Evolutionary conservation across 495 filamentous ascomycete species (phyloP).

Genomic region (Lasiosphaeria ovina): DNA sequence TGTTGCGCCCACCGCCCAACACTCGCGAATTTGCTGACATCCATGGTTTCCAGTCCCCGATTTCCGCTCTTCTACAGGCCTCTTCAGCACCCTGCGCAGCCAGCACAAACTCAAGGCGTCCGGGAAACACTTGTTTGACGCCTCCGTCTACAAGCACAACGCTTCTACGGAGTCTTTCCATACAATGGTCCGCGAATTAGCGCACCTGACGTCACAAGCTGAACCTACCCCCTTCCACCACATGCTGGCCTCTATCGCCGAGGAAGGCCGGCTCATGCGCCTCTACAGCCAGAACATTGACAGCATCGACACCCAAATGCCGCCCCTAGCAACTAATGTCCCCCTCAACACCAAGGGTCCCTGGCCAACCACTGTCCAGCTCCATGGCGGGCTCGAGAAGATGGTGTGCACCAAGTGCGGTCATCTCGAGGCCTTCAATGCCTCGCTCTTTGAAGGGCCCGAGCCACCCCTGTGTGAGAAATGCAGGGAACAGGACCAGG

Average conservation of each 20-base stretch:
- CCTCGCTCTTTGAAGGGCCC: constrained; percentile 77
- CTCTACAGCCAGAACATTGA: constrained; percentile 97
- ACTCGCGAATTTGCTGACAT: constrained; percentile 22
- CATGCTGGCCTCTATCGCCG: constrained; percentile 84
- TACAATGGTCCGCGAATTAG: constrained; percentile 88
- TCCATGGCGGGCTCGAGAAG: constrained; percentile 90
- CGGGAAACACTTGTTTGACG: constrained; percentile 94
- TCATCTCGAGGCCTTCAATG: constrained; percentile 70
- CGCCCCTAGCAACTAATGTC: constrained; percentile 72
- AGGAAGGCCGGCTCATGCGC: constrained; percentile 83
- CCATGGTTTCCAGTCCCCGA: constrained; percentile 70
- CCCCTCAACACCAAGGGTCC: constrained; percentile 72
- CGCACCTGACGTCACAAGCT: constrained; percentile 68
- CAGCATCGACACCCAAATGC: constrained; percentile 82
- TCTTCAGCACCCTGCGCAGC: constrained; percentile 78
- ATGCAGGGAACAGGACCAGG: constrained; percentile 71
- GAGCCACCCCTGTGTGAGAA: constrained; percentile 76
- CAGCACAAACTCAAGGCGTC: constrained; percentile 90
- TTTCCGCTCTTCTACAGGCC: constrained; percentile 84
- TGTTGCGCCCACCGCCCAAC: background rate
- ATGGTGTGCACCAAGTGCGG: constrained; percentile 96
- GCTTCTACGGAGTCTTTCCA: constrained; percentile 85
- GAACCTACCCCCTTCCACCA: constrained; percentile 89
- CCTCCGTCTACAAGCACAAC: constrained; percentile 92
- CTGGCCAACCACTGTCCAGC: constrained; percentile 90